phyloP scores from a whole-genome alignment of 257 asterid species.

The Prunella vulgaris region DNA sequence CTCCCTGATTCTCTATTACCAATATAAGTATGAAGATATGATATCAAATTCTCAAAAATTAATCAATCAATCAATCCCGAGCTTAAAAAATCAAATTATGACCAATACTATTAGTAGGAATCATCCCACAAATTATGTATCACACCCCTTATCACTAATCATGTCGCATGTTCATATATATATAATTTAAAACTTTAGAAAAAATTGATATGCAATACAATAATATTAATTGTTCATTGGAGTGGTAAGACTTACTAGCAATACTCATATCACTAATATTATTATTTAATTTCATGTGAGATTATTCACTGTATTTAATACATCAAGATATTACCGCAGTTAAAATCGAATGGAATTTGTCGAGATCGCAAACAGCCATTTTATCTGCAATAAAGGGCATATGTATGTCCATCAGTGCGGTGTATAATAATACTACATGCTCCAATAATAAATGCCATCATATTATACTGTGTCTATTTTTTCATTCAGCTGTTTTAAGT shows the following conservation, averaged over 20 bases:
- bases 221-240: background rate
- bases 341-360: background rate
- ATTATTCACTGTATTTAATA: background rate
- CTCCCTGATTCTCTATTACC: too few species aligned
- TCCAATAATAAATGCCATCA: background rate
- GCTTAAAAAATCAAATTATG: background rate
- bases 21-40: too few species aligned
- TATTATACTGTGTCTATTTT: background rate
- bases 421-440: background rate
- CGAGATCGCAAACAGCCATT: background rate
- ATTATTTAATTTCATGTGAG: background rate
- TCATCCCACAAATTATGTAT: background rate
- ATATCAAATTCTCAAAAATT: too few species aligned
- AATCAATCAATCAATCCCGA: too few species aligned
- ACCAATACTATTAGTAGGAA: background rate
- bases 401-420: conserved; percentile 12
- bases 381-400: conserved; percentile 1
- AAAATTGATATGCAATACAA: background rate
- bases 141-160: background rate
- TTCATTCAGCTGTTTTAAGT: background rate
- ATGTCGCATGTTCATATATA: background rate
- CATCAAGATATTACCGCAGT: background rate
- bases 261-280: background rate
- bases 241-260: background rate
- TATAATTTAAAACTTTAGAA: background rate